Base-by-base conservation (phyloP, 163 green algal species). In the Scenedesmus sp. region DNA sequence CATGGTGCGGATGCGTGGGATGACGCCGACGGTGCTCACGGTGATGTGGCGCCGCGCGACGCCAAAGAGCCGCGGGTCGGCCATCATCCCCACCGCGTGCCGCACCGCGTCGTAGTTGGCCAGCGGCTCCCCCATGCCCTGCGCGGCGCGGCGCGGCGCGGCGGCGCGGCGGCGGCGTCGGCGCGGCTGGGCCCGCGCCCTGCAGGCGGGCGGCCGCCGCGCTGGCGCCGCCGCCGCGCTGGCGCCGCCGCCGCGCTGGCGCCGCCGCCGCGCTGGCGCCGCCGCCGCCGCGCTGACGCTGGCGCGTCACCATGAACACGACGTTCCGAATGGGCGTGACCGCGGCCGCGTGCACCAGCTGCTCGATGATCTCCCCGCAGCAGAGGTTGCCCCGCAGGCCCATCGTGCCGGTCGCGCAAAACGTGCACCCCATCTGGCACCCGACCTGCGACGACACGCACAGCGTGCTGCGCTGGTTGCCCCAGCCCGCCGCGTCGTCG, bases 331-430 rank as follows among this genome's bases (percentile, higher is more conserved):
- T 93, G 24, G 64, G 62, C 0, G 82, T 77, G 4, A 96, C 76
- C 2, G 48, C 26, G n/a, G 64, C 77, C 3, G 96, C 96, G 69
- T 98, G 92, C 48, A 97, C 86, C 42, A 98, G 87, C 87, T 99
- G 95, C 88, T 99, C 96, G 11, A 98, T 34, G 22, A 99, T 99
- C 83, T 99, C 96, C 0, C 92, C 96, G 2, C 89, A 84, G 13
- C 86, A 94, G 44, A 97, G 85, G 78, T 97, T 89, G 4, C 89
- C 92, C 51, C 88, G 93, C 5, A 98, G 83, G 18, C 94, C 94
- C 93, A 99, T 98, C 20, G 93, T 98, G 33, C 96, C 94, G 75
- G 96, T 99, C 0, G 96, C 96, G 78, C 95, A 98, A 78, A 98
- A 99, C 31, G 91, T 97, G 88, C 95, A 98, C 29, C 89, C 94